Evolutionary conservation across 169 alveolate species (phyloP).

Genomic region (Eimeria nieschulzi): DNA sequence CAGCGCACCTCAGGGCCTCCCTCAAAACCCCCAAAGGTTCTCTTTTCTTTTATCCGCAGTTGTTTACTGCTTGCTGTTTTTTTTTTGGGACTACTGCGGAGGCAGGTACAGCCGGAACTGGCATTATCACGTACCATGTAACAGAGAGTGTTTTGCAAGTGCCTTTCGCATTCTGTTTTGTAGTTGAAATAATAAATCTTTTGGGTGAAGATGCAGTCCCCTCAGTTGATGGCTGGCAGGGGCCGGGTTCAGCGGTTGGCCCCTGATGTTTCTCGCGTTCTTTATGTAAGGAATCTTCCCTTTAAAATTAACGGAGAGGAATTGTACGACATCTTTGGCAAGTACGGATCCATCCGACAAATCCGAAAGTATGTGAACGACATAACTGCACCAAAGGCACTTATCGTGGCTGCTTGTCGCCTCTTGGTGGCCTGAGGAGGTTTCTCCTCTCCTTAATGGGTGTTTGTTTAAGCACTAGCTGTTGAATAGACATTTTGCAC

Average conservation of each 20-base stretch:
- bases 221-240: conserved; percentile 13
- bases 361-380: conserved; percentile 91
- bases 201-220: background rate
- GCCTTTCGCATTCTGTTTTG: no score
- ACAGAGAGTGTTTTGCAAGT: no score
- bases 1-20: no score
- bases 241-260: conserved; percentile 34
- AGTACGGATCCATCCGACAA: conserved; percentile 98
- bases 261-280: background rate
- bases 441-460: background rate
- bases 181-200: no score
- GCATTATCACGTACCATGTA: no score
- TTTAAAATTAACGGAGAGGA: conserved; percentile 92
- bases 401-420: background rate
- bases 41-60: no score
- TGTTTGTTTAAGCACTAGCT: background rate
- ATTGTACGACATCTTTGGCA: conserved; percentile 98
- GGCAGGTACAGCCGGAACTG: no score
- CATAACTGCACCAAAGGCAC: background rate
- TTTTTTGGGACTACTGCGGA: no score
- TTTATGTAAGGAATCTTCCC: conserved; percentile 83
- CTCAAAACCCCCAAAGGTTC: no score
- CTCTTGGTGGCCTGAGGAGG: background rate
- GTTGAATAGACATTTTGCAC: background rate
- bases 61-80: no score